A percentile compares a stretch with the other conserved stretches of the same genome.
These are phyloP conservation scores for Trichoderma koningiopsis DNA, from an alignment of 2,329 filamentous ascomycete species.

Conservation along the genomic window DNA sequence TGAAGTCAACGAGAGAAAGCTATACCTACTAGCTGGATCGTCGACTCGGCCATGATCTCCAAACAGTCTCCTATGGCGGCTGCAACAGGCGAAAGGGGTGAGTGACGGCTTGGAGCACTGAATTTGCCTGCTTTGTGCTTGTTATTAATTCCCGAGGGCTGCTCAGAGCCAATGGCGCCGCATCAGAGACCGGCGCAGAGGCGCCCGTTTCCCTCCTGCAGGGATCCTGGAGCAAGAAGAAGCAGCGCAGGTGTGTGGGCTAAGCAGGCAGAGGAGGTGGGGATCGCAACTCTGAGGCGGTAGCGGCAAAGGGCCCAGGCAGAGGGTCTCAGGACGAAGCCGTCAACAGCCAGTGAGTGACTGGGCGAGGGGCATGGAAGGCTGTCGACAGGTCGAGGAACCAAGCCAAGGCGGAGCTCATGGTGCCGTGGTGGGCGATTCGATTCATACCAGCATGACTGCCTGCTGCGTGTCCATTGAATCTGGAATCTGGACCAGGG, in stretches of 20 bases:
- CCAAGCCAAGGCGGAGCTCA: neutral
- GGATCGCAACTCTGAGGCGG: conserved; percentile 25
- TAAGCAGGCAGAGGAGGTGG: conserved; percentile 23
- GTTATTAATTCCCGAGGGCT: conserved; percentile 17
- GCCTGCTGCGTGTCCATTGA: conserved; percentile 15
- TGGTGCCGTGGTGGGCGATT: conserved; percentile 6
- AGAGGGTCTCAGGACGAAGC: conserved; percentile 4
- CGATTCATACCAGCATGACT: conserved; percentile 19
- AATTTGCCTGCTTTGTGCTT: conserved; percentile 17
- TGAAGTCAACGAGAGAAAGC: neutral
- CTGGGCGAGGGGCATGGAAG: conserved; percentile 5
- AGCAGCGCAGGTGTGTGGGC: conserved; percentile 24
- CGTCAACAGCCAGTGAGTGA: neutral
- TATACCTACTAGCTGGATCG: neutral
- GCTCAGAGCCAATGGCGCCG: conserved; percentile 28
- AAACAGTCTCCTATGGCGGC: neutral
- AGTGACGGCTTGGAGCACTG: neutral
- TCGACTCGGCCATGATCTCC: conserved; percentile 4
- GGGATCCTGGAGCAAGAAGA: conserved; percentile 30
- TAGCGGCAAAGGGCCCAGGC: conserved; percentile 19
- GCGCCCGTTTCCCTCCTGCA: conserved; percentile 29
- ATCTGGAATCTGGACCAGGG: neutral
- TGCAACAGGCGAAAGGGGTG: conserved; percentile 9
- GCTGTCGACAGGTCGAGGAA: neutral
- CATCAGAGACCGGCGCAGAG: conserved; percentile 16